Evolutionary conservation across 768 basidiomycete species (phyloP), one percentile per base, ranked within the genome.

Genomic region (Tylopilus intermedius): DNA sequence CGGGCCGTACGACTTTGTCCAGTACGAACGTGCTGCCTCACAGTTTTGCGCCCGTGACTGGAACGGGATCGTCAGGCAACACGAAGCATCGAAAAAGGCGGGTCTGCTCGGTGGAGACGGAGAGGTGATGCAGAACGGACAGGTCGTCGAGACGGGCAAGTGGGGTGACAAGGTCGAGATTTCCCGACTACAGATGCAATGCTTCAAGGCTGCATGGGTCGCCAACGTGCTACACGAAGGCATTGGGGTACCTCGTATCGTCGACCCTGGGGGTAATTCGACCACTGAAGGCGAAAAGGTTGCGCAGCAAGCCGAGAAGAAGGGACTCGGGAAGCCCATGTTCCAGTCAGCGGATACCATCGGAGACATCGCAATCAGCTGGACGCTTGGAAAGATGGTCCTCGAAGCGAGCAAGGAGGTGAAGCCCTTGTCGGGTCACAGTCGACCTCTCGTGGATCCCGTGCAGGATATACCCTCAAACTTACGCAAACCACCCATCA

Each of bases 331-430:
- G 45, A 70, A 78, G 54, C 88, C 91, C 8, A 74, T 80, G n/a
- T 97, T 99, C 72, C 96, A 97, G 70, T 90, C 87, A 38, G 74
- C 94, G 71, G 92, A 97, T 67, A 81, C 83, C n/a, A 88, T 99
- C 29, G 86, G 84, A 33, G 90, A 89, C 63, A 91, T 95, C 37
- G 92, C 94, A 41, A 92, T 99, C 62, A 92, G 84, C 62, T 99
- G 96, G 96, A 97, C 96, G 4, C 77, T 98, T 32, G 96, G 96
- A 26, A 98, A 97, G 70, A 98, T 98, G 94, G 95, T 98, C 0
- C 79, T 97, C 26, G 95, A 98, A 71, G 96, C 96, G 26, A 93
- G 90, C 73, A 90, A 88, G 57, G 89, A 90, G 66, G 81, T 93
- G 7, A 79, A 81, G 4, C 66, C 77, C 7, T 70, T 76, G 40